Evolutionary conservation across 1,284 basidiomycete genomes (phyloP), one percentile per base, ranked within the genome.

Genomic region (Irpex sp.): DNA sequence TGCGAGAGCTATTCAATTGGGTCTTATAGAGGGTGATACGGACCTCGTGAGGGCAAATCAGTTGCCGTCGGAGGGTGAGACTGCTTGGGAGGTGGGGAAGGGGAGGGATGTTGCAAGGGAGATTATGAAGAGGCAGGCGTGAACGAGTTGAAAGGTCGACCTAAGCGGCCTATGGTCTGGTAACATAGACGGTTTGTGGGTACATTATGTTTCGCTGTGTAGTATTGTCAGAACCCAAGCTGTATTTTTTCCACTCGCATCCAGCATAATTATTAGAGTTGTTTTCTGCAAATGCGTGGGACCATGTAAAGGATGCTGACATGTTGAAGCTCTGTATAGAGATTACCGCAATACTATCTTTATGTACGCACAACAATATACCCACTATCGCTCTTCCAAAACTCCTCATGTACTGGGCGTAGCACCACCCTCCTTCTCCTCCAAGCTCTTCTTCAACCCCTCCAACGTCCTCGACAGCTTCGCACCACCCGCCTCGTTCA

Each of bases 401-500:
- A 21, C n/a, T 1, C 14, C 28, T 54, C 52, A 54, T 4, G 52
- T 33, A 54, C 23, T 54, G 8, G 62, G 48, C 6, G 62, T 39
- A 35, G 58, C 53, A 28, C 28, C 53, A 36, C 53, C 58, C 66
- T 77, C 71, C 21, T 63, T 73, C 67, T 86, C 86, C 75, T 91
- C 89, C 68, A 92, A 72, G 39, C 86, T 82, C 74, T 86, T 86
- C 76, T 85, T 87, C 67, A 91, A 78, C 0, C 91, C 91, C 67
- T 93, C 89, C 71, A 93, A 71, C 49, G 88, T 89, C 77, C 90
- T 81, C 61, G 86, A 85, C 69, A 93, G 69, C 71, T 78, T 82
- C 21, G 87, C 90, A 64, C 90, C 91, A 69, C 86, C 80, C 58
- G 90, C 91, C 74, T 89, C 82, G 64, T 82, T 82, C 61, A 93